Base-by-base conservation (phyloP, 768 basidiomycete genomes). In the Suillus ampliporus region DNA sequence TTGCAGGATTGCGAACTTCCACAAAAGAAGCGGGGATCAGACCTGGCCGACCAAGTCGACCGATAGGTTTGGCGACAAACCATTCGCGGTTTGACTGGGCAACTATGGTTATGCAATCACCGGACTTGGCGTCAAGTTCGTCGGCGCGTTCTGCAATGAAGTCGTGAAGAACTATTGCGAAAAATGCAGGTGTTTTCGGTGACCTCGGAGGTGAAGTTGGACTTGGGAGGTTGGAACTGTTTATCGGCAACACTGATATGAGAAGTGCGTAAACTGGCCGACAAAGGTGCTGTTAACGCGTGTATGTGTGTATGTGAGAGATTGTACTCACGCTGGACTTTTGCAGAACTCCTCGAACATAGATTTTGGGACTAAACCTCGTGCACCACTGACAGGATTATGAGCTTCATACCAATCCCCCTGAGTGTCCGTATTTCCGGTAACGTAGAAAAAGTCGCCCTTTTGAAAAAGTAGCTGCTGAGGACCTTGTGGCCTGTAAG, bases 31-130 rank as follows among this genome's bases (percentile, higher is more conserved):
- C 96, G 7, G 97, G 97, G 62, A 99, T 99, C 61, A 99, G 84
- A 57, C 97, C 97, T 0, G 97, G 97, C 59, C 96, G 90, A 35
- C 97, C 97, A 21, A 99, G 86, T 60, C 88, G 85, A 44, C 95
- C 95, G 70, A 99, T 99, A 14, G 97, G 95, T 77, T 99, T 99
- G 31, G 97, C 97, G 53, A 99, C 97, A 76, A 98, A 99, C 97
- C 97, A 99, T 76, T 99, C 97, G 66, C 95, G 94, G 72, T 99
- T 99, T n/a, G 96, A 98, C 76, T 99, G 97, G 0, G 97, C 97
- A 61, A 99, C 97, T 64, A 99, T 94, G 19, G 96, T 92, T 72
- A 99, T 93, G 9, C 93, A 84, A 70, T 99, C 97, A 40, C 96
- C 97, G 1, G 89, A 86, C 70, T 91, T 95, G 2, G 97, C 97